Conservation (phyloP, 2,329 filamentous ascomycete genomes). For the Hymenoscyphus fraxineus region DNA sequence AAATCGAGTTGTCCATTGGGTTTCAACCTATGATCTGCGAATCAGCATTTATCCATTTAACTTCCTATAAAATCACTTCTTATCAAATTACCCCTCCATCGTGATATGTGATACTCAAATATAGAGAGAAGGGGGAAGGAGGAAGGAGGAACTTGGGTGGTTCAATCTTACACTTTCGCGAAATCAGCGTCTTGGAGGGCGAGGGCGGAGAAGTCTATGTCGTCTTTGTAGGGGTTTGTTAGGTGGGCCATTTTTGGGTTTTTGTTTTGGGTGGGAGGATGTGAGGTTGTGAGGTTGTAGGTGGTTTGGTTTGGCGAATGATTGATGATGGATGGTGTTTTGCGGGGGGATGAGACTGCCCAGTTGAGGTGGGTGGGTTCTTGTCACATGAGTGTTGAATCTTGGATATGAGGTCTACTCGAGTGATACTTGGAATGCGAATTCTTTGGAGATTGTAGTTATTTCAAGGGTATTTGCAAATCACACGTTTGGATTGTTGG, state of each 20-base stretch:
- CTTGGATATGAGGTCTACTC: no score
- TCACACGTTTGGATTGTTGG: no score
- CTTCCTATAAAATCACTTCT: no score
- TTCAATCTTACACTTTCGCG: conserved; percentile 46
- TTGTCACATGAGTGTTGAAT: no score
- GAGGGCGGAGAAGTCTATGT: conserved; percentile 60
- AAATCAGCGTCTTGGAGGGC: conserved; percentile 57
- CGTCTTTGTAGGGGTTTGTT: conserved; percentile 50
- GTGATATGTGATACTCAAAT: background rate
- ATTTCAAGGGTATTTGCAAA: no score
- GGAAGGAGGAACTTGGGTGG: conserved; percentile 22
- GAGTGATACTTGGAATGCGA: no score
- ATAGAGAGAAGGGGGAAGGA: background rate
- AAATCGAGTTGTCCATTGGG: conserved; percentile 69
- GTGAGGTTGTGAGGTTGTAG: background rate
- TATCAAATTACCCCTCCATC: no score
- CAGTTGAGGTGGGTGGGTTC: no score
- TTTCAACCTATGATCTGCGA: conserved; percentile 42
- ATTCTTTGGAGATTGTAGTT: no score
- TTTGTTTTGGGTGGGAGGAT: background rate
- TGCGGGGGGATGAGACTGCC: no score
- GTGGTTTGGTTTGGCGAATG: background rate
- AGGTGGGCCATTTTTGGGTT: conserved; percentile 25
- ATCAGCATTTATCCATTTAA: no score
- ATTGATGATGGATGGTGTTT: no score